Percentiles rank a stretch among this genome's conserved stretches.
phyloP scores from a whole-genome alignment of 192 early-diverging fungal genomes.

The Gonapodya sp. region DNA sequence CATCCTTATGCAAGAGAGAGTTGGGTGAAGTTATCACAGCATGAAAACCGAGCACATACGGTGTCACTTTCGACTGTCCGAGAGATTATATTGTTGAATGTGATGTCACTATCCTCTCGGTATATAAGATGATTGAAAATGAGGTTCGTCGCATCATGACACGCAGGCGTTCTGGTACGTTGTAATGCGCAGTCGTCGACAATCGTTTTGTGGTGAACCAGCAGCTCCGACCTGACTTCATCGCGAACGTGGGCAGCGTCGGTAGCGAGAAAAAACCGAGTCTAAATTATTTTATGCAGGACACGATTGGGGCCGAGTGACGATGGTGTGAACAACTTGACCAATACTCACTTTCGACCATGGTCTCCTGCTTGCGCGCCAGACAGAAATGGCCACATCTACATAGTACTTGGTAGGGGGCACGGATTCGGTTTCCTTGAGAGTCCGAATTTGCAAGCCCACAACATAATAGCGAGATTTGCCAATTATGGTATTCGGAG shows the following conservation, averaged over 20 bases:
- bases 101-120: neutral
- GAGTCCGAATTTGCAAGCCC: neutral
- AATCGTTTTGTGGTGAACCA: neutral
- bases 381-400: neutral
- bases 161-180: neutral
- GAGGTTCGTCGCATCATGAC: neutral
- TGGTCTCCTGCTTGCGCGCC: neutral
- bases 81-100: neutral
- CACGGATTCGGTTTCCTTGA: neutral
- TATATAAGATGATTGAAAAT: neutral
- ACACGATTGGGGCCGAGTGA: no score
- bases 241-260: neutral
- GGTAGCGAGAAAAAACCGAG: neutral
- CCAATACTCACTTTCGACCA: neutral
- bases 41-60: neutral
- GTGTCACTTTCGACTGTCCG: neutral
- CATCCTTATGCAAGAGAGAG: neutral
- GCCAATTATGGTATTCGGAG: neutral
- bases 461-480: neutral
- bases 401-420: neutral
- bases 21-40: neutral
- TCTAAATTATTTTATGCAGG: no score
- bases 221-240: neutral
- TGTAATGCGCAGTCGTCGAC: neutral
- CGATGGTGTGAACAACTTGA: no score